These are phyloP conservation scores for Thymus mandschuricus DNA, from an alignment of 257 asterid genomes.

Conservation along the genomic window DNA sequence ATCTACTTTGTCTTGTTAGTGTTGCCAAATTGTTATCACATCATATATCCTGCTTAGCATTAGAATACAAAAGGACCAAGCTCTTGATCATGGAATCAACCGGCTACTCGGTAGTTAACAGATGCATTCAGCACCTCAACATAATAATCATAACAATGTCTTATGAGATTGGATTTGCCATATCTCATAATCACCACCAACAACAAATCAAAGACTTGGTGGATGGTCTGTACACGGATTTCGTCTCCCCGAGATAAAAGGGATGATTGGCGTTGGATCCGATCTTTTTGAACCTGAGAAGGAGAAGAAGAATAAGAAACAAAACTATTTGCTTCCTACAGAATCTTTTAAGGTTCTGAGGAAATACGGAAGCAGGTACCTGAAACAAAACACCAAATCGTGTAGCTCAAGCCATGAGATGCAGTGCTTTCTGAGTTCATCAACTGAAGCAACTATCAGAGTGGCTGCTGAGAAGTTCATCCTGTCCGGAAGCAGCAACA, in stretches of 20 bases:
- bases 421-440: not conserved
- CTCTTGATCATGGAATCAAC: not conserved
- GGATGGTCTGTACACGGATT: not conserved
- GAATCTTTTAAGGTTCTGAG: constrained; percentile 24
- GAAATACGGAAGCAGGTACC: constrained; percentile 6
- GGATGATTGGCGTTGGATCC: not conserved
- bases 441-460: constrained; percentile 34
- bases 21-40: not conserved
- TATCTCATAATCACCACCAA: not conserved
- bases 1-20: not conserved
- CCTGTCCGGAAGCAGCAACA: constrained; percentile 20
- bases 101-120: not conserved
- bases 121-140: no score
- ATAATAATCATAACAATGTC: no score
- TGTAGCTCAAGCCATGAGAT: not conserved
- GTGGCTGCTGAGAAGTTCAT: constrained; percentile 48
- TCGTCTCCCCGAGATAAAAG: not conserved
- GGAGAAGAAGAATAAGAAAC: not conserved
- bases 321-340: not conserved
- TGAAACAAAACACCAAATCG: not conserved
- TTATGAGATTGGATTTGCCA: not conserved
- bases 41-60: not conserved
- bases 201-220: not conserved
- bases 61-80: not conserved
- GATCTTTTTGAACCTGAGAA: not conserved